Evolutionary conservation across 208 protist species (phyloP).

Genomic region (Novymonas esmeraldas): DNA sequence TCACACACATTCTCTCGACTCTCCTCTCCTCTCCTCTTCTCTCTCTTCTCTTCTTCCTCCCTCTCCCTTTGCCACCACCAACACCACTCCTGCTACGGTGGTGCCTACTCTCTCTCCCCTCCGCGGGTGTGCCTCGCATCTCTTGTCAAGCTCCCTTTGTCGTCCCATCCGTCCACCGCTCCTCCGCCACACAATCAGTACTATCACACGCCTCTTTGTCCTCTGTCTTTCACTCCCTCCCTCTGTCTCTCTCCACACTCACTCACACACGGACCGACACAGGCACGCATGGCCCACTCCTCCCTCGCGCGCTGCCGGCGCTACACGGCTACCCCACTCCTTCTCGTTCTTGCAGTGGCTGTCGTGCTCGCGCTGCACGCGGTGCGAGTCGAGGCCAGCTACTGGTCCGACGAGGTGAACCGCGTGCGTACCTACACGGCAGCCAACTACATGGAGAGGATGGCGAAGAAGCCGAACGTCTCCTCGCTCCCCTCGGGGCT

Average conservation of each 20-base stretch:
- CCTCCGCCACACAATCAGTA: too few relatives aligned
- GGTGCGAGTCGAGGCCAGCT: slow-evolving; percentile 26
- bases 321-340: slow-evolving; percentile 9
- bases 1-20: neutral
- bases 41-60: neutral
- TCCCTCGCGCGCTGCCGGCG: slow-evolving; percentile 2
- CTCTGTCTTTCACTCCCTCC: too few relatives aligned
- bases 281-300: slow-evolving; percentile 11
- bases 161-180: too few relatives aligned
- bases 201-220: too few relatives aligned
- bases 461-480: slow-evolving; percentile 38
- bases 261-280: too few relatives aligned
- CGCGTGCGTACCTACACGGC: slow-evolving; percentile 49
- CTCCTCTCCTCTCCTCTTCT: neutral
- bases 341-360: too few relatives aligned
- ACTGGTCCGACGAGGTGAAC: slow-evolving; percentile 49
- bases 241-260: neutral
- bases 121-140: too few relatives aligned
- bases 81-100: too few relatives aligned
- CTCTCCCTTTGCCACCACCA: neutral
- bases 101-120: too few relatives aligned
- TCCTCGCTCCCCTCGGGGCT: slow-evolving; percentile 78
- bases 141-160: too few relatives aligned
- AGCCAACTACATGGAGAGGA: slow-evolving; percentile 50
- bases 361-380: slow-evolving; percentile 11